phyloP scores from a whole-genome alignment of 202 grass and related monocot species.

The Alloteropsis angusta region DNA sequence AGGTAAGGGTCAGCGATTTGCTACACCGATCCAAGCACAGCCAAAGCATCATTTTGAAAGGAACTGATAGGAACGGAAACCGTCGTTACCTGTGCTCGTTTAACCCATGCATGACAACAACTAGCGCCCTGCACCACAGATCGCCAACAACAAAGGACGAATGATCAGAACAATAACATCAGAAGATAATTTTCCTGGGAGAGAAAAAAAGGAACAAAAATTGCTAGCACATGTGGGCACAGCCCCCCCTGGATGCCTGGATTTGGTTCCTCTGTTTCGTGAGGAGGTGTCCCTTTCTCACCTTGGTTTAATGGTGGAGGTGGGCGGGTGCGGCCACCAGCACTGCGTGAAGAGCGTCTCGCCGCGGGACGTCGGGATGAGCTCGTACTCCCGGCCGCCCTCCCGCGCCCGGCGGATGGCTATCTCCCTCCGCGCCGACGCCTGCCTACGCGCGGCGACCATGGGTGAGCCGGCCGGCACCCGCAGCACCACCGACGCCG shows the following conservation, averaged over 20 bases:
- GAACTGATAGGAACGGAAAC: neutral
- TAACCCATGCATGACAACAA: constrained; percentile 82
- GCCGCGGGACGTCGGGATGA: constrained; percentile 49
- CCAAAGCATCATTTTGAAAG: neutral
- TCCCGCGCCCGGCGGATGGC: constrained; percentile 24
- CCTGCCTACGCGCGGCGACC: constrained; percentile 44
- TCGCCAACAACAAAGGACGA: constrained; percentile 14
- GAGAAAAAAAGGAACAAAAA: neutral
- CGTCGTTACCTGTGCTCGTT: constrained; percentile 82
- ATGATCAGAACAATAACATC: neutral
- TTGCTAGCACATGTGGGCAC: neutral
- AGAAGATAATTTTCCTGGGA: neutral
- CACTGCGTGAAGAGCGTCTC: constrained; percentile 81
- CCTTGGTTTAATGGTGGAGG: constrained; percentile 31
- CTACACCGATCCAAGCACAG: neutral
- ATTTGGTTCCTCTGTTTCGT: constrained; percentile 6
- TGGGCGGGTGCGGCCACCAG: constrained; percentile 49
- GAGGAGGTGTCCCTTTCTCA: neutral
- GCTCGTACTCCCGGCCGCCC: constrained; percentile 47
- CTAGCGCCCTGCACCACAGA: constrained; percentile 49
- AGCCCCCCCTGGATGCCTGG: neutral
- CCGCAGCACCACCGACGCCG: constrained; percentile 31
- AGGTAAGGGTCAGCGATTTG: constrained; percentile 10
- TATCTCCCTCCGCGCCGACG: constrained; percentile 32
- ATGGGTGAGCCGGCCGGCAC: constrained; percentile 37